A percentile compares a stretch with the other conserved stretches of the same genome.
Evolutionary conservation across 306 rosid genomes (phyloP).

Genomic region (Crotalaria pallida): DNA sequence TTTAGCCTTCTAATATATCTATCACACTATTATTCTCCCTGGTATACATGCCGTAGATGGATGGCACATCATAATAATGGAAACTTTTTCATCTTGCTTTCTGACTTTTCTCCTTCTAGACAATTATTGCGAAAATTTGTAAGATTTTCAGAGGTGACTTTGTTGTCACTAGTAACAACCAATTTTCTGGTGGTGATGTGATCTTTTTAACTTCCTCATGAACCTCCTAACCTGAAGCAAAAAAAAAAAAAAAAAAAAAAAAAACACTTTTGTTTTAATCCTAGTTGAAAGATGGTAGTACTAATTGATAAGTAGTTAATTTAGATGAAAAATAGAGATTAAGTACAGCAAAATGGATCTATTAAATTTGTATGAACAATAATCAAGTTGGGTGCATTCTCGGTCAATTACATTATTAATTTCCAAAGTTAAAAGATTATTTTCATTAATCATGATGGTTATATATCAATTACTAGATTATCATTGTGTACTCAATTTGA

Average conservation of each 20-base stretch:
- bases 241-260: no score
- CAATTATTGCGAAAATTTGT: conserved; percentile 1
- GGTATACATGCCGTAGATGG: neutral
- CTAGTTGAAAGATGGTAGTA: no score
- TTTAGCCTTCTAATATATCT: neutral
- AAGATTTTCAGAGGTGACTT: conserved; percentile 12
- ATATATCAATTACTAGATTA: no score
- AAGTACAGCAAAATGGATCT: conserved; percentile 7
- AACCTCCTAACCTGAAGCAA: neutral
- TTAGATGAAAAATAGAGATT: conserved; percentile 8
- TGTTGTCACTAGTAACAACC: conserved; percentile 20
- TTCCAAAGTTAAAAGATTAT: no score
- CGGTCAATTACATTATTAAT: no score
- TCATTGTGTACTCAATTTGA: neutral
- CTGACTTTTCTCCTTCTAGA: neutral
- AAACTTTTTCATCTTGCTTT: neutral
- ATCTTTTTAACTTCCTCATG: neutral
- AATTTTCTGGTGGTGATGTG: conserved; percentile 12
- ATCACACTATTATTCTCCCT: conserved; percentile 12
- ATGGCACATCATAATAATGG: neutral
- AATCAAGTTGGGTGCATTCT: no score
- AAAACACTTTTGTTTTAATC: no score
- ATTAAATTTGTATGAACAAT: neutral
- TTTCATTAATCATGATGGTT: no score
- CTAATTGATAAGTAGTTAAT: no score